Conservation (phyloP, 768 basidiomycete genomes). For the Lentinula boryana region DNA sequence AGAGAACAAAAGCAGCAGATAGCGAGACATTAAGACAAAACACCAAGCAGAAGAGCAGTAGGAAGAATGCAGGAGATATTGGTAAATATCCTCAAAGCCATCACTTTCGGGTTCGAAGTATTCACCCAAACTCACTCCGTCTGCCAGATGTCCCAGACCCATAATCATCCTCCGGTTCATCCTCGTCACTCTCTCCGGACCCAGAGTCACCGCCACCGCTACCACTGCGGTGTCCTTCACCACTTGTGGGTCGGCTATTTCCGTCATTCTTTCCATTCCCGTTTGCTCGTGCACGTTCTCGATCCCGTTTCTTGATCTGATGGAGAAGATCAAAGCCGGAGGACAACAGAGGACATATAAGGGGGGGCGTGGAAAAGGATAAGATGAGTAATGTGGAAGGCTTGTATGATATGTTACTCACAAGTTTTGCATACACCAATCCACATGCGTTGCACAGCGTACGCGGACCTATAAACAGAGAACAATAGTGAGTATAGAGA, state of each 20-base stretch:
- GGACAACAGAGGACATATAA: slow-evolving; percentile 2
- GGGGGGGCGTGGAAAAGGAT: background rate
- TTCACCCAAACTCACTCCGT: background rate
- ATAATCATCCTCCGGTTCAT: slow-evolving; percentile 2
- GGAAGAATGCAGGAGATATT: background rate
- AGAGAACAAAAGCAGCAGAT: background rate
- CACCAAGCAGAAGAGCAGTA: background rate
- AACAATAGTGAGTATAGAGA: background rate
- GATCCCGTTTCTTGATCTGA: slow-evolving; percentile 29
- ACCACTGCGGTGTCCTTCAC: background rate
- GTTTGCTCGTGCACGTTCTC: slow-evolving; percentile 16
- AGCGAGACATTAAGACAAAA: background rate
- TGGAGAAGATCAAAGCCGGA: slow-evolving; percentile 1
- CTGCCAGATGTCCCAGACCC: background rate
- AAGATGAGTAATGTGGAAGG: slow-evolving; percentile 4
- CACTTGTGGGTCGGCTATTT: background rate
- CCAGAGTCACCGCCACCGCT: background rate
- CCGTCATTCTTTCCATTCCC: background rate
- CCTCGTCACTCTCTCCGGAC: background rate
- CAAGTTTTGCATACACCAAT: slow-evolving; percentile 82
- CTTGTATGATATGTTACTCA: slow-evolving; percentile 28
- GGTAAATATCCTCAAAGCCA: background rate
- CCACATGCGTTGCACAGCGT: slow-evolving; percentile 85
- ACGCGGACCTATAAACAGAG: slow-evolving; percentile 54
- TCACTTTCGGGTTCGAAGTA: background rate